Conservation (phyloP, 2,329 filamentous ascomycete species). For the Colletotrichum tropicicola region DNA sequence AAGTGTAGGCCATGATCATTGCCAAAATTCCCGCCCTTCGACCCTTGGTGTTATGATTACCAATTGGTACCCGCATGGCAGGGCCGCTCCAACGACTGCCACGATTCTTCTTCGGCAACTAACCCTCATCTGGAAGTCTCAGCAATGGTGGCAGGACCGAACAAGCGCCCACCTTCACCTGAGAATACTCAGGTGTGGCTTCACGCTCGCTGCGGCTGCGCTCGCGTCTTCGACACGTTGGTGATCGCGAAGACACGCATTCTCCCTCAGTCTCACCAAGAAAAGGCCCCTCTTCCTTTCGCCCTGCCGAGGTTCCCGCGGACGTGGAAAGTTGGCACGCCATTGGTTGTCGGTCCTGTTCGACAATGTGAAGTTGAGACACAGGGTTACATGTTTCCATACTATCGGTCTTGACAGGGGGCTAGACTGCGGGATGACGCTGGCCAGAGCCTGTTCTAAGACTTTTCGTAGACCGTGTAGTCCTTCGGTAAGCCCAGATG, state of each 20-base stretch:
- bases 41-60: not conserved
- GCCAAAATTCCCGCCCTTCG: not conserved
- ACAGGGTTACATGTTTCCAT: not conserved
- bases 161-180: not conserved
- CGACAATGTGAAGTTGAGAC: not conserved
- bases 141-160: not conserved
- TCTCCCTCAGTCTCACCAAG: not conserved
- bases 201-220: too few relatives aligned
- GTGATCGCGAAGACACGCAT: not conserved
- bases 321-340: not conserved
- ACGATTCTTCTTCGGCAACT: not conserved
- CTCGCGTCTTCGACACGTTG: too few relatives aligned
- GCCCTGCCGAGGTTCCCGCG: not conserved
- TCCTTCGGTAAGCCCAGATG: not conserved
- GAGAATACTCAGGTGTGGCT: not conserved
- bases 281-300: not conserved
- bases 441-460: not conserved
- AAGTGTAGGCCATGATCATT: not conserved
- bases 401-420: conserved; percentile 3
- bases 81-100: too few relatives aligned
- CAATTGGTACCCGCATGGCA: not conserved
- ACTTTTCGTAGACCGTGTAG: not conserved
- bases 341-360: not conserved
- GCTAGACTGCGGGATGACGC: not conserved
- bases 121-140: not conserved